These are phyloP conservation scores for Babesia caballi DNA, from an alignment of 169 alveolate genomes.

Conservation along the genomic window DNA sequence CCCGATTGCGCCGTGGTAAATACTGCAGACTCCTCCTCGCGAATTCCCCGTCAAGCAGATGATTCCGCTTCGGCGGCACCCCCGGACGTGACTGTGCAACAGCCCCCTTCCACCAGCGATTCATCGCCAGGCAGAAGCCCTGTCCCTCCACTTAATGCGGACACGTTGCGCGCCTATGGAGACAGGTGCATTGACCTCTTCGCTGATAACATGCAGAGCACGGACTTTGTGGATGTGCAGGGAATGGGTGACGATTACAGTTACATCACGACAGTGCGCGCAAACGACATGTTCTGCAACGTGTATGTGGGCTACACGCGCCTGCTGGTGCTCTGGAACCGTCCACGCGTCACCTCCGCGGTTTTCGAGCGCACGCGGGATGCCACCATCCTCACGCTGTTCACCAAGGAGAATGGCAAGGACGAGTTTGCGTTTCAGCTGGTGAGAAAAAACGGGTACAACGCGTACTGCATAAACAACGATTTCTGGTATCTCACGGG, in stretches of 20 bases:
- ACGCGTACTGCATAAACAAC: not conserved
- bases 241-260: not conserved
- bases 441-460: not conserved
- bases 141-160: no score
- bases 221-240: not conserved
- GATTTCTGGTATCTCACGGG: constrained; percentile 3
- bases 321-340: no score
- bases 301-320: not conserved
- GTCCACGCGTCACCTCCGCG: no score
- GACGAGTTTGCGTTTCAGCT: not conserved
- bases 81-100: no score
- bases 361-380: not conserved
- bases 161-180: not conserved
- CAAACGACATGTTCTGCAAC: not conserved
- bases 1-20: no score
- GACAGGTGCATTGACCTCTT: not conserved
- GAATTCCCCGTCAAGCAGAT: no score
- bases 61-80: no score
- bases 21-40: no score
- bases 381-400: not conserved
- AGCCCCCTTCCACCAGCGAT: no score
- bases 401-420: not conserved
- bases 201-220: not conserved
- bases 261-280: not conserved
- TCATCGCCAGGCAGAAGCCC: no score